These are phyloP conservation scores for Chaetomiaceae sp. DNA, from an alignment of 2,329 filamentous ascomycete genomes.

Conservation along the genomic window DNA sequence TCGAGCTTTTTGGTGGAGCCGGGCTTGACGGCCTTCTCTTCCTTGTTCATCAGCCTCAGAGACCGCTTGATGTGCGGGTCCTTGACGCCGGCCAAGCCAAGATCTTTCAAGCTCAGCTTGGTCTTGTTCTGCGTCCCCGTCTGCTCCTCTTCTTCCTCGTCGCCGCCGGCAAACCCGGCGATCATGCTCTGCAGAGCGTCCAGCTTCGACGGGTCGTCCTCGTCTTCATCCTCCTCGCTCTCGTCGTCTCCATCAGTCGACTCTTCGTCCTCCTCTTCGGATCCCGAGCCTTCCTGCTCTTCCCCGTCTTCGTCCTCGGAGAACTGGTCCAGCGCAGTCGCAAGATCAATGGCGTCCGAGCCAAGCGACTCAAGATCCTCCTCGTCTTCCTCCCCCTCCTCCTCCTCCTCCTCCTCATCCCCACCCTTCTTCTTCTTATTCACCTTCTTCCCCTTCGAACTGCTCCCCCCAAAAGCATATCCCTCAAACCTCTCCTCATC, in stretches of 20 bases:
- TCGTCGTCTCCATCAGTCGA: conserved; percentile 39
- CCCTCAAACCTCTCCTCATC: conserved; percentile 73
- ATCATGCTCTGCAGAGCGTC: conserved; percentile 66
- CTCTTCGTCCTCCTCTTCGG: conserved; percentile 39
- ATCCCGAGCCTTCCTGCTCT: conserved; percentile 39
- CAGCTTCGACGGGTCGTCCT: conserved; percentile 52
- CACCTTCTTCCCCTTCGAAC: conserved; percentile 57
- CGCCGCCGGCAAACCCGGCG: conserved; percentile 62
- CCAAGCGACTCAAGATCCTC: conserved; percentile 57
- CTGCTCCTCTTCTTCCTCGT: conserved; percentile 44
- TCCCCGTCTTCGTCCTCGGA: conserved; percentile 50
- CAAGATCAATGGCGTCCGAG: conserved; percentile 56
- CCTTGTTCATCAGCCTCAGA: conserved; percentile 67
- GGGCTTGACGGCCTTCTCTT: conserved; percentile 53
- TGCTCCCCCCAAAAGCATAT: conserved; percentile 74
- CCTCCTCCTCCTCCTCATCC: conserved; percentile 44
- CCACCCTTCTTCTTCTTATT: conserved; percentile 38
- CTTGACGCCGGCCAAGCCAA: conserved; percentile 65
- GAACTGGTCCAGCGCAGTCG: conserved; percentile 52
- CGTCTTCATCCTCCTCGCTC: conserved; percentile 35
- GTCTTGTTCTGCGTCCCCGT: conserved; percentile 48
- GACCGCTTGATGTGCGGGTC: conserved; percentile 75
- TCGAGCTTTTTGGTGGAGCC: conserved; percentile 66
- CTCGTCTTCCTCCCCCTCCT: conserved; percentile 53
- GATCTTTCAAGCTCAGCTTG: conserved; percentile 71